These are phyloP conservation scores for Penicillium sp. DNA, from an alignment of 2,329 filamentous ascomycete species.

Conservation along the genomic window DNA sequence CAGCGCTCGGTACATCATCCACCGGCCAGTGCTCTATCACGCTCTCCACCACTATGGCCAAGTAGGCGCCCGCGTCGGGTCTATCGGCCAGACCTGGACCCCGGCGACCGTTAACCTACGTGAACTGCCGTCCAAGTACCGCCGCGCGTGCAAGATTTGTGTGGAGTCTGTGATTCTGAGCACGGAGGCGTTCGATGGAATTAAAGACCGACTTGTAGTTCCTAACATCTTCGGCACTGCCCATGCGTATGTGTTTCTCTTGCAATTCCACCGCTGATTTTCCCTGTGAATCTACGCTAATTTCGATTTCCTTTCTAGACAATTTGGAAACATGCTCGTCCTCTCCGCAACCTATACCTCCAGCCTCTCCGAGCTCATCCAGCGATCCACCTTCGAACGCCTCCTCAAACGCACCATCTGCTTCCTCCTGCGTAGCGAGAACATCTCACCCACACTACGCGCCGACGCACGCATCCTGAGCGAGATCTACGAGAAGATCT, in stretches of 20 bases:
- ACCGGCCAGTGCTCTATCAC: slow-evolving; percentile 72
- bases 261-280: neutral
- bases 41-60: slow-evolving; percentile 53
- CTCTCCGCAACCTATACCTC: slow-evolving; percentile 78
- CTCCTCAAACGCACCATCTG: slow-evolving; percentile 73
- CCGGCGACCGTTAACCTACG: slow-evolving; percentile 19
- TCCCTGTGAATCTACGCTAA: neutral
- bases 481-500: slow-evolving; percentile 50
- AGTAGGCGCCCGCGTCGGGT: slow-evolving; percentile 38
- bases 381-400: slow-evolving; percentile 55
- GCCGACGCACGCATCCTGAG: slow-evolving; percentile 74
- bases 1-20: slow-evolving; percentile 86
- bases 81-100: slow-evolving; percentile 13
- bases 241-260: slow-evolving; percentile 73
- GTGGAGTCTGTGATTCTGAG: slow-evolving; percentile 78
- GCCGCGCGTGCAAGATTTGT: slow-evolving; percentile 61
- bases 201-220: slow-evolving; percentile 69
- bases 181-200: slow-evolving; percentile 75
- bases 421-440: slow-evolving; percentile 70
- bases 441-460: slow-evolving; percentile 72
- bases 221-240: slow-evolving; percentile 95
- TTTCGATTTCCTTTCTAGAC: slow-evolving; percentile 53
- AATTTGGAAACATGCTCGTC: slow-evolving; percentile 97
- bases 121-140: slow-evolving; percentile 46
- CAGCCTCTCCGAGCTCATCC: slow-evolving; percentile 61